These are phyloP conservation scores for Leonotis leonurus DNA, from an alignment of 257 asterid genomes.

Conservation along the genomic window DNA sequence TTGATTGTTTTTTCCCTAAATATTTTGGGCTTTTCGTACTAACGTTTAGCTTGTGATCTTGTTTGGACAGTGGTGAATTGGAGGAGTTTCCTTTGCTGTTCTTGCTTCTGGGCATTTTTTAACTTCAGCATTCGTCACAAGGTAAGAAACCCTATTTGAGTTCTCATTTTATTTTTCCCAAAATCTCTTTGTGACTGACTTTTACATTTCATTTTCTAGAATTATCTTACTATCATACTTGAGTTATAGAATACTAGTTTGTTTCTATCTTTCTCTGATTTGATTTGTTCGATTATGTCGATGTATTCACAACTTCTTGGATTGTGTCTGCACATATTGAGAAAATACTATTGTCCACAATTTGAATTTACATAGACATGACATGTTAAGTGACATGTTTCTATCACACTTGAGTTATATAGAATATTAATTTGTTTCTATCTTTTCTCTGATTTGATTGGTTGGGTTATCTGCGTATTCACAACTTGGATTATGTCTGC, in stretches of 20 bases:
- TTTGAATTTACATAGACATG: not conserved
- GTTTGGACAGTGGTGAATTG: constrained; percentile 16
- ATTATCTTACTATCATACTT: not conserved
- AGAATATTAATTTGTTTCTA: too few species aligned
- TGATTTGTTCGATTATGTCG: not conserved
- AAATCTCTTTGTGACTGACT: not conserved
- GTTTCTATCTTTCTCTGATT: not conserved
- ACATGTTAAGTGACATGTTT: too few species aligned
- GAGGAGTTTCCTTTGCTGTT: constrained; percentile 3
- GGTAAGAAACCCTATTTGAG: constrained; percentile 60
- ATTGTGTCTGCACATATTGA: not conserved
- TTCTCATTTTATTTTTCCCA: constrained; percentile 5
- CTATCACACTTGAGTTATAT: too few species aligned
- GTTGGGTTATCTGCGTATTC: too few species aligned
- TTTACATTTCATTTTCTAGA: not conserved
- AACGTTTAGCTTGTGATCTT: not conserved
- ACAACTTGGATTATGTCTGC: too few species aligned
- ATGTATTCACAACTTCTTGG: not conserved
- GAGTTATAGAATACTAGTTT: not conserved
- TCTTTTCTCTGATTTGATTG: too few species aligned
- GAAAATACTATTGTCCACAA: not conserved
- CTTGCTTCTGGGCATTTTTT: constrained; percentile 6
- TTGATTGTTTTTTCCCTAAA: not conserved
- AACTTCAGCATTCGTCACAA: constrained; percentile 34
- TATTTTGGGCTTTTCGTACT: not conserved